Base-by-base conservation (phyloP, 805 yeast species). In the Naumovozyma baii region DNA sequence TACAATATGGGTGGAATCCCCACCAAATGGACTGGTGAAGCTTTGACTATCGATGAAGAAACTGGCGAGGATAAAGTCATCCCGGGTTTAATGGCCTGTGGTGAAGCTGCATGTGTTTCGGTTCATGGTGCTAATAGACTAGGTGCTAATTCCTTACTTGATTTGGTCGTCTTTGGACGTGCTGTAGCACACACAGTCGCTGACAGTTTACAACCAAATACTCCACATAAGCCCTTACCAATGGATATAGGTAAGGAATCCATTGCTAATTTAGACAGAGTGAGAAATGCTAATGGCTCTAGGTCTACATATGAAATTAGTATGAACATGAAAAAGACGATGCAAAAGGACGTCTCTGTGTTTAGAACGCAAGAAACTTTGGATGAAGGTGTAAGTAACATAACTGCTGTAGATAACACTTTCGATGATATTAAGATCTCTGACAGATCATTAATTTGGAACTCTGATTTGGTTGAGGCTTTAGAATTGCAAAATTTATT, bases 1-100 rank as follows among this genome's bases (percentile, higher is more conserved):
- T 90, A 92, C 74, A 90, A 90, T 70, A 90, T 90, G 98, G 98
- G 98, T 68, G 97, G 97, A 79, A 85, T 90, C 51, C 98, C 98
- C 66, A 92, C 98, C 51, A 85, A 82, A 66, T 92, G 86, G 83
- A 83, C 81, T 50, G 98, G 97, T 72, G 96, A 90, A 71, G 96
- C 79, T 39, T 63, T 90, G 47, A 85, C 85, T 35, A 61, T 81
- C 55, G 86, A 83, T 60, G 90, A 76, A 60, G 69, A 74, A 50
- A 68, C 73, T 37, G 98, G 98, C 54, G 78, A 90, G 57, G 98
- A 92, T 64, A 77, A 74, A 60, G 77, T 83, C 52, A 92, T 90
- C 46, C 92, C 90, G 58, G 98, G 98, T 59, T 74, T 90, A 53
- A 74, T 77, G 64, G 96, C 98, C 13, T 87, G 96, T 72, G 98